Evolutionary conservation across 148 eudicot species (phyloP).

Genomic region (Rheum nobile): DNA sequence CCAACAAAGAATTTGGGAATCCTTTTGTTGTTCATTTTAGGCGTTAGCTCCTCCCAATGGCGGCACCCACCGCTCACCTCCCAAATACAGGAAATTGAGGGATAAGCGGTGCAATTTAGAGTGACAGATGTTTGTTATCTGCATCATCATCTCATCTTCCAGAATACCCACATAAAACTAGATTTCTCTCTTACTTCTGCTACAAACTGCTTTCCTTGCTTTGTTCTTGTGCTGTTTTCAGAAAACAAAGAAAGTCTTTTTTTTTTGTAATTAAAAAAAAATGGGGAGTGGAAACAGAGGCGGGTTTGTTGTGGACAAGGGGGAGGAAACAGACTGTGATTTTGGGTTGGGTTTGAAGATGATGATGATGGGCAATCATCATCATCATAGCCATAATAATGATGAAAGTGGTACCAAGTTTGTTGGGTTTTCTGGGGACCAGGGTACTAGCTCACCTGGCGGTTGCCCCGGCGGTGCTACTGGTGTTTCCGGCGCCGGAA

Average conservation of each 20-base stretch:
- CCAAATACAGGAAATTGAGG: neutral
- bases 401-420: conserved; percentile 1
- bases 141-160: neutral
- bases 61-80: neutral
- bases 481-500: neutral
- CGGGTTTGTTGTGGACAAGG: conserved; percentile 6
- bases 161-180: neutral
- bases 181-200: neutral
- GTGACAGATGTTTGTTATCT: neutral
- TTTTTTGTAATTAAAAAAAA: neutral
- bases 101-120: neutral
- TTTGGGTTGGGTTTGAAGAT: conserved; percentile 9
- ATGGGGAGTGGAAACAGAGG: conserved; percentile 9
- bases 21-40: neutral
- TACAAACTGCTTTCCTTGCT: neutral
- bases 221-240: neutral
- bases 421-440: conserved; percentile 3
- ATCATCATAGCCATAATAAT: neutral
- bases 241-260: neutral
- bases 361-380: conserved; percentile 8
- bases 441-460: neutral
- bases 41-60: neutral
- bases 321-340: neutral
- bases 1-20: neutral
- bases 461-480: neutral